Evolutionary conservation across 805 yeast genomes (phyloP).

Genomic region (Starmera dryadoides): DNA sequence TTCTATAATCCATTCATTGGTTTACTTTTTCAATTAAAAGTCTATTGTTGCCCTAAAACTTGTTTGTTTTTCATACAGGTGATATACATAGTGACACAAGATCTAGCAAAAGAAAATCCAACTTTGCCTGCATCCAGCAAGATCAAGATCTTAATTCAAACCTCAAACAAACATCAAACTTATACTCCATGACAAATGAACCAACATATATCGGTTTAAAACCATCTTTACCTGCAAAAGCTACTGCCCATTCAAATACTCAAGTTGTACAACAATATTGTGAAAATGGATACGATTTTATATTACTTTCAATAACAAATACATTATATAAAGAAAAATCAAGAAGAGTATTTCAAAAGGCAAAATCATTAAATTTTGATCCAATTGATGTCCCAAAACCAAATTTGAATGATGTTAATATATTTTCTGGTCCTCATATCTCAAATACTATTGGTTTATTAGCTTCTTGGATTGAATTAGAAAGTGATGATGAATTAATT

Average conservation of each 20-base stretch:
- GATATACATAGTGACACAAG: too few species aligned
- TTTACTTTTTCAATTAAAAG: too few species aligned
- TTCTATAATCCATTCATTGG: too few species aligned
- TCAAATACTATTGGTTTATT: conserved; percentile 44
- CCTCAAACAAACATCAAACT: too few species aligned
- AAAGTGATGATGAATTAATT: conserved; percentile 39
- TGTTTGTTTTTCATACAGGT: too few species aligned
- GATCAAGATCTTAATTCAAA: too few species aligned
- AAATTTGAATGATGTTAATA: conserved; percentile 30
- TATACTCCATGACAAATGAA: conserved; percentile 1
- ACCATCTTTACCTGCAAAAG: conserved; percentile 29
- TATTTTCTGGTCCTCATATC: conserved; percentile 35
- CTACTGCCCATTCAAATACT: conserved; percentile 22
- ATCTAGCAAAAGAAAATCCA: too few species aligned
- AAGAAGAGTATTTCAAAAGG: conserved; percentile 27
- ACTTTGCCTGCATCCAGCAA: too few species aligned
- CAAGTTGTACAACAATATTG: conserved; percentile 20
- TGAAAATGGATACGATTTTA: conserved; percentile 40
- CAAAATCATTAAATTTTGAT: conserved; percentile 13
- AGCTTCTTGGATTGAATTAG: conserved; percentile 67
- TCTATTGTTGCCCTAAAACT: too few species aligned
- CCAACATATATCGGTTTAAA: conserved; percentile 36
- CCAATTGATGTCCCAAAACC: conserved; percentile 33
- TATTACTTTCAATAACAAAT: conserved; percentile 50
- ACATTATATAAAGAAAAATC: conserved; percentile 38